Evolutionary conservation across 176 grass and related monocot genomes (phyloP).

Genomic region (Oryza officinalis): DNA sequence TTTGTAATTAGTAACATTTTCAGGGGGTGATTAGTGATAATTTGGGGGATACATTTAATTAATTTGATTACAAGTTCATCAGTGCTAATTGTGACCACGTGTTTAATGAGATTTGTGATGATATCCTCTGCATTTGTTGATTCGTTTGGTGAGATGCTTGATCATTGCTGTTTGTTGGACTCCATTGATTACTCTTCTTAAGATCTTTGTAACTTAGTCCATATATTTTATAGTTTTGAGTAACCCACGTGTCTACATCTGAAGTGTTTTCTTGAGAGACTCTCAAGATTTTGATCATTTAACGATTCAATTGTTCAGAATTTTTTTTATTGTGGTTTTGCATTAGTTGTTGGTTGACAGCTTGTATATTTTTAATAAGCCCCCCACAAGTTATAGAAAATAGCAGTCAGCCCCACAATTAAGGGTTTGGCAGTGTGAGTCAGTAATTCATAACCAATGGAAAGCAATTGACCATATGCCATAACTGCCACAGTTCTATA

Average conservation of each 20-base stretch:
- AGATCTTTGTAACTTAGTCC: not conserved
- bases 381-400: not conserved
- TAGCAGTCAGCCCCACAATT: too few species aligned
- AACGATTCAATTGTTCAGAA: not conserved
- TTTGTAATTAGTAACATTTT: not conserved
- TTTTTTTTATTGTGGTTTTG: not conserved
- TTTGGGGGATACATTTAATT: not conserved
- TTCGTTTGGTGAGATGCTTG: not conserved
- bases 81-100: constrained; percentile 10
- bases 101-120: constrained; percentile 15
- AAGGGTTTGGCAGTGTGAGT: not conserved
- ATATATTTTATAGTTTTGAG: not conserved
- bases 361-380: not conserved
- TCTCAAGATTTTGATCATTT: not conserved
- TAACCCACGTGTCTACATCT: not conserved
- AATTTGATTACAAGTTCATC: constrained; percentile 8
- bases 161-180: not conserved
- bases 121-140: not conserved
- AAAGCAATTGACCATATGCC: not conserved
- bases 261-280: not conserved
- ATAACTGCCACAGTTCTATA: not conserved
- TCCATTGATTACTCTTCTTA: not conserved
- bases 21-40: not conserved
- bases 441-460: not conserved
- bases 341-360: not conserved